Percentiles rank a stretch among this genome's conserved stretches.
These are phyloP conservation scores for Saccharomyces kudriavzevii DNA, from an alignment of 805 yeast species.

Conservation along the genomic window DNA sequence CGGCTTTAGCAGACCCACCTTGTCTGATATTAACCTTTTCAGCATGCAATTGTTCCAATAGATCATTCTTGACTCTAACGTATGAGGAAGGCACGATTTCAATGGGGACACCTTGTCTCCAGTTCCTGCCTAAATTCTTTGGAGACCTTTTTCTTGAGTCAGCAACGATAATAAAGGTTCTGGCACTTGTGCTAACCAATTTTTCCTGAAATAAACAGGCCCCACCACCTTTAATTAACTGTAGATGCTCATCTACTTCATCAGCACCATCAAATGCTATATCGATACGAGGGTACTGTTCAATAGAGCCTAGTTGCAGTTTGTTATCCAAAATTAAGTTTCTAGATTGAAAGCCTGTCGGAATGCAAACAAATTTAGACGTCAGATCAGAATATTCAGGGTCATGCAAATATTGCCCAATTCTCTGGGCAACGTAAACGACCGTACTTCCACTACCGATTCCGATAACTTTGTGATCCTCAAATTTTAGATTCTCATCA, in stretches of 20 bases:
- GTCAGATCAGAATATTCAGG: constrained; percentile 32
- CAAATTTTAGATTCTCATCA: constrained; percentile 53
- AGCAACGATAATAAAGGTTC: constrained; percentile 78
- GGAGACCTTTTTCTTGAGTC: constrained; percentile 80
- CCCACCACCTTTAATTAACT: constrained; percentile 97
- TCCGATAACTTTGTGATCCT: constrained; percentile 68
- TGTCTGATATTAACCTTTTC: constrained; percentile 70
- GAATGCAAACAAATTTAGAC: constrained; percentile 62
- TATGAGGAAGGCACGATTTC: constrained; percentile 90
- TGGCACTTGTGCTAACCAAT: constrained; percentile 75
- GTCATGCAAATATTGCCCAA: constrained; percentile 45
- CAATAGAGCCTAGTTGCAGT: constrained; percentile 68
- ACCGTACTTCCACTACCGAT: constrained; percentile 97
- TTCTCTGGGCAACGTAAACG: constrained; percentile 90
- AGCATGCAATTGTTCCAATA: constrained; percentile 33
- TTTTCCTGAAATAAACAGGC: constrained; percentile 97
- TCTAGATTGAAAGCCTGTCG: constrained; percentile 95
- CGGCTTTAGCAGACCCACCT: constrained; percentile 90
- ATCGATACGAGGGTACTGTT: constrained; percentile 74
- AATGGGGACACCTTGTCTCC: constrained; percentile 91
- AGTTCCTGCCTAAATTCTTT: constrained; percentile 57
- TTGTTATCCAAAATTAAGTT: constrained; percentile 79
- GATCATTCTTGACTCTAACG: constrained; percentile 61
- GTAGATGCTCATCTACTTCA: constrained; percentile 75
- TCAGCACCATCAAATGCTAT: constrained; percentile 98